These are phyloP conservation scores for Nepenthes gracilis DNA, from an alignment of 148 eudicot genomes.

Conservation along the genomic window DNA sequence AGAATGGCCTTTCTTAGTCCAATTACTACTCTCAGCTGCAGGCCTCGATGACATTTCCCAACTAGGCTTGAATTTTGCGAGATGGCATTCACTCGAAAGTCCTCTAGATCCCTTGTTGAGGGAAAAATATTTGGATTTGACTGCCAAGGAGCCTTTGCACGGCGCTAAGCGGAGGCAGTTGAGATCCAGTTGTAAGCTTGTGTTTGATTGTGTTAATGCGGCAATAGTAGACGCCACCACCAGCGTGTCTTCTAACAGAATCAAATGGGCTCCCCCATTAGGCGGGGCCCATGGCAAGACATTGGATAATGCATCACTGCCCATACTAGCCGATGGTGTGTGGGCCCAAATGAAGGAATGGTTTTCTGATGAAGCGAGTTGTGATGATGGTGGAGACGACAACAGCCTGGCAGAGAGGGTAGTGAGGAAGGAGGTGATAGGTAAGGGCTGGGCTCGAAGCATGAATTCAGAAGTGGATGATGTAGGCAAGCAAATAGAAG, in stretches of 20 bases:
- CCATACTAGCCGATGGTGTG: slow-evolving; percentile 32
- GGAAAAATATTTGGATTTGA: slow-evolving; percentile 41
- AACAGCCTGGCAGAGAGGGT: slow-evolving; percentile 59
- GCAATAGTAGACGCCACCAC: slow-evolving; percentile 39
- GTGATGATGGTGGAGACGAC: slow-evolving; percentile 29
- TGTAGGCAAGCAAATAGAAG: slow-evolving; percentile 59
- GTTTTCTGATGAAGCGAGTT: slow-evolving; percentile 29
- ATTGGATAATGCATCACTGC: slow-evolving; percentile 6
- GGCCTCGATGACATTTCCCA: slow-evolving; percentile 36
- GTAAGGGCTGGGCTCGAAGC: slow-evolving; percentile 55
- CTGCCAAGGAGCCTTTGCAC: slow-evolving; percentile 28
- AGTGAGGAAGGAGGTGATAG: slow-evolving; percentile 68
- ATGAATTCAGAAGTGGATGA: slow-evolving; percentile 39
- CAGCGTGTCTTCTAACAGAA: slow-evolving; percentile 17
- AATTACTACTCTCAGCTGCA: slow-evolving; percentile 53
- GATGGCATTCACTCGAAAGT: slow-evolving; percentile 74
- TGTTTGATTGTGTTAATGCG: slow-evolving; percentile 79
- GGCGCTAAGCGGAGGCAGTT: slow-evolving; percentile 55
- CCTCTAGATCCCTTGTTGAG: slow-evolving; percentile 73
- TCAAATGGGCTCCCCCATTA: slow-evolving; percentile 9
- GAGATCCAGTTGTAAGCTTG: slow-evolving; percentile 54
- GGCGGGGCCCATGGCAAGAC: slow-evolving; percentile 3
- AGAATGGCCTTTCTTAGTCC: slow-evolving; percentile 48
- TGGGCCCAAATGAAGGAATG: slow-evolving; percentile 57
- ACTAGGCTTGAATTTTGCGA: slow-evolving; percentile 23